A percentile compares a stretch with the other conserved stretches of the same genome.
phyloP scores from a whole-genome alignment of 306 rosid genomes.

The Quercus ilex region DNA sequence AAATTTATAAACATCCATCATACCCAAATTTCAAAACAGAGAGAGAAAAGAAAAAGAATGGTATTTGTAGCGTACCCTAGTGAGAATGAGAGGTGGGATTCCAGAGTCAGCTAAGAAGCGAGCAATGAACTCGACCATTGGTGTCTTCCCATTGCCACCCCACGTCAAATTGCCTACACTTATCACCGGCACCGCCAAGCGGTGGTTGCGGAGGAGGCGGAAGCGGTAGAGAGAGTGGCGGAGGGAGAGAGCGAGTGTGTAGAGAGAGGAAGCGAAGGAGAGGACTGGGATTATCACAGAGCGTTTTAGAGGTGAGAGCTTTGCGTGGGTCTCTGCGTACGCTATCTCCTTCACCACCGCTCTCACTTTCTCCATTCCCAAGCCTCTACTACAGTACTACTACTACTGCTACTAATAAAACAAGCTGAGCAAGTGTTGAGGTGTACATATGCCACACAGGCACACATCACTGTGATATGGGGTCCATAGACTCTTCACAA shows the following conservation, averaged over 20 bases:
- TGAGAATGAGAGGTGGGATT: slow-evolving; percentile 73
- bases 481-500: too few relatives aligned
- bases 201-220: slow-evolving; percentile 42
- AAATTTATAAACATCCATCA: neutral
- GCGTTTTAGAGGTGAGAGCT: slow-evolving; percentile 50
- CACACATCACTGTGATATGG: too few relatives aligned
- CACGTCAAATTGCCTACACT: slow-evolving; percentile 93
- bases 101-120: slow-evolving; percentile 48
- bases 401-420: neutral
- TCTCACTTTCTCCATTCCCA: slow-evolving; percentile 62
- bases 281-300: slow-evolving; percentile 61
- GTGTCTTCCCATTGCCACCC: slow-evolving; percentile 98
- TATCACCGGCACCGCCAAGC: slow-evolving; percentile 72
- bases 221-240: slow-evolving; percentile 54
- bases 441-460: neutral
- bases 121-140: slow-evolving; percentile 89
- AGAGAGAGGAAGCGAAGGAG: slow-evolving; percentile 56
- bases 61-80: slow-evolving; percentile 46
- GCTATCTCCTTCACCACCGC: slow-evolving; percentile 60
- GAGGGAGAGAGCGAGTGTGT: slow-evolving; percentile 52
- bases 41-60: neutral
- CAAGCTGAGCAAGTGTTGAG: neutral
- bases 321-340: slow-evolving; percentile 34
- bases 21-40: neutral
- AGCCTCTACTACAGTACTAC: too few relatives aligned